Base-by-base conservation (phyloP, 1,284 basidiomycete species). In the Tilletia indica region DNA sequence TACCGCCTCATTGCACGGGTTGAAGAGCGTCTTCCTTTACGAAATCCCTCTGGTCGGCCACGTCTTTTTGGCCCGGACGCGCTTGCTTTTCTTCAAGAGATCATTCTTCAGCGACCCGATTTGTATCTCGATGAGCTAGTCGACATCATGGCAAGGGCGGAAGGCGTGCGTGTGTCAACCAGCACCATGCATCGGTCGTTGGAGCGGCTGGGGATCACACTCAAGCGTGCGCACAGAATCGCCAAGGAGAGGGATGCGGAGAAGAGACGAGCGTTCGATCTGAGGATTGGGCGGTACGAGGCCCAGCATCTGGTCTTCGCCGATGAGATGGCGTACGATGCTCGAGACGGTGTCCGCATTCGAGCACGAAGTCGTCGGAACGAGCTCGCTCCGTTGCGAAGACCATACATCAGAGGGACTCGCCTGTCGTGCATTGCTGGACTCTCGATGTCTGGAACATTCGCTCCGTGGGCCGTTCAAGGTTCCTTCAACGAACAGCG, bases 281-380 rank as follows among this genome's bases (percentile, higher is more conserved):
- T 54, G 51, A 54, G 25, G 51, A 54, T 54, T 19, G 51, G 19
- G 16, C 51, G 25, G 25, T 54, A 54, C 51, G 25, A 19, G 16
- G 19, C 51, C 51, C 51, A 54, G 51, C 51, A 54, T 19, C 51
- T 54, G 51, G 51, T 54, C 51, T 54, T 54, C n/a, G 51, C 51
- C 19, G 51, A 54, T 31, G 51, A 54, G 16, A 54, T 31, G 19
- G 19, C 16, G 5, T 54, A n/a, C 25, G 25, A 54, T 54, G 19
- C 19, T 31, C 16, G 16, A 19, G 25, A 19, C 16, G 51, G 51
- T 19, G 19, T n/a, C 16, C 51, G 51, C 16, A 31, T 54, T 54
- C 51, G 51, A 5, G 51, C 19, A 19, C 25, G 51, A 19, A 31
- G 19, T 19, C 51, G 6, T n/a, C 16, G 19, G 51, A 31, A 54